Evolutionary conservation across 2,329 filamentous ascomycete species (phyloP).

Genomic region (Thielaviopsis musarum): DNA sequence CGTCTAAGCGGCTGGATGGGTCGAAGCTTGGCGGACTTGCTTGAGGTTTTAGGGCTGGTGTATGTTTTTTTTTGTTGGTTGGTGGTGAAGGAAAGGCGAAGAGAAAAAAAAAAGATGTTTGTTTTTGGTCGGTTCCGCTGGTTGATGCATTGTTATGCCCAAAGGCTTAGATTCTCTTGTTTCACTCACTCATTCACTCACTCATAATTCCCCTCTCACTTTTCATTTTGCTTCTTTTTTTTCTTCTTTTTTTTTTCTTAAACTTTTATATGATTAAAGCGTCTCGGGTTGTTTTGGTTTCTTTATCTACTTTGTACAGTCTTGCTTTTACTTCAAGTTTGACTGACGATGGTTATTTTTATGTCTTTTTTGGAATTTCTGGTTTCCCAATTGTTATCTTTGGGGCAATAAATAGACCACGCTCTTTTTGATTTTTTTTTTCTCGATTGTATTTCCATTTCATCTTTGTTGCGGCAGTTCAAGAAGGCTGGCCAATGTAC

Average conservation of each 20-base stretch:
- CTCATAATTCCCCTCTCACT: background rate
- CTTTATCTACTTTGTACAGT: background rate
- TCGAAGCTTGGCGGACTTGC: slow-evolving; percentile 7
- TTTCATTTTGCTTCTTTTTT: background rate
- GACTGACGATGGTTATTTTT: background rate
- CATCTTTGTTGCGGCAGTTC: too few relatives aligned
- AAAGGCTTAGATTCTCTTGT: background rate
- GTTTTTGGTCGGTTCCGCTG: background rate
- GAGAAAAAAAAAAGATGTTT: background rate
- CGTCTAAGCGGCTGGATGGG: slow-evolving; percentile 9
- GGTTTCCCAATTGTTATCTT: background rate
- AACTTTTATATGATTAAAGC: too few relatives aligned
- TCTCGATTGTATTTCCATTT: too few relatives aligned
- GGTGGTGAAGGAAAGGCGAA: background rate
- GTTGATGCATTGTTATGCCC: background rate
- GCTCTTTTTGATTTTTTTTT: too few relatives aligned
- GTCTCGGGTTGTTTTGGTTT: background rate
- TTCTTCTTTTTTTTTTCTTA: background rate
- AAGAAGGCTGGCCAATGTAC: too few relatives aligned
- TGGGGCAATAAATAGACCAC: background rate
- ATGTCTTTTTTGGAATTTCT: background rate
- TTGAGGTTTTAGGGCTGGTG: background rate
- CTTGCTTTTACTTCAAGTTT: background rate
- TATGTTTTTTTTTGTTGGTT: background rate
- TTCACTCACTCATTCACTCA: background rate